phyloP scores from a whole-genome alignment of 306 rosid genomes.

The Trichosanthes cucumerina region DNA sequence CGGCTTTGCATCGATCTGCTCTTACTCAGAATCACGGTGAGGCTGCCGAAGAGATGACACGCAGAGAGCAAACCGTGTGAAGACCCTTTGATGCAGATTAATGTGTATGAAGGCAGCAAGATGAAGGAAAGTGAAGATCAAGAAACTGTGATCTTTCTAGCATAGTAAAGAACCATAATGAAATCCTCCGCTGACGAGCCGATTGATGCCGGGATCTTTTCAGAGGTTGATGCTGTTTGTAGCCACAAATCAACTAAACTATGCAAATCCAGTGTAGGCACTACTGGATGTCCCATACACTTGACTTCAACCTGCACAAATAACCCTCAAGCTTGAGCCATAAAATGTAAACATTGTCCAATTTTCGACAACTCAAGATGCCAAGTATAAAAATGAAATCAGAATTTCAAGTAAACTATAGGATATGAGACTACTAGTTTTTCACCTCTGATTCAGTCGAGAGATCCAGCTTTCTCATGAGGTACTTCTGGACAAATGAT shows the following conservation, averaged over 20 bases:
- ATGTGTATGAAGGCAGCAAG: neutral
- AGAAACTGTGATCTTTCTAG: constrained; percentile 44
- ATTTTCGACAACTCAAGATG: neutral
- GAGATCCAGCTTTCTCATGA: constrained; percentile 55
- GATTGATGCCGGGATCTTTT: constrained; percentile 45
- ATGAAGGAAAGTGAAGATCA: constrained; percentile 18
- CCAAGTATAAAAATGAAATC: neutral
- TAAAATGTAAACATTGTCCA: neutral
- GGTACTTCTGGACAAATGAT: constrained; percentile 48
- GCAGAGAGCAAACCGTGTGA: neutral
- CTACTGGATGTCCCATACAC: constrained; percentile 86
- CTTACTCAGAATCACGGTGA: neutral
- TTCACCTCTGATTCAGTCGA: constrained; percentile 61
- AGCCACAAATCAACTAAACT: constrained; percentile 80
- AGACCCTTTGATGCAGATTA: neutral
- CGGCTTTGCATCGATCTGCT: neutral
- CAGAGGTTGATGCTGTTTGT: constrained; percentile 42
- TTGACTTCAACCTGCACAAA: constrained; percentile 71
- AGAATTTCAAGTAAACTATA: neutral
- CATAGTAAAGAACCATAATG: constrained; percentile 73
- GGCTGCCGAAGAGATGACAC: neutral
- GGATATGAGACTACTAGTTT: neutral
- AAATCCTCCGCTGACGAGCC: constrained; percentile 93
- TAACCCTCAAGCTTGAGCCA: neutral
- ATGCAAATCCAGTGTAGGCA: constrained; percentile 48